Evolutionary conservation across 768 basidiomycete genomes (phyloP).

Genomic region (Termitomyces sp.): DNA sequence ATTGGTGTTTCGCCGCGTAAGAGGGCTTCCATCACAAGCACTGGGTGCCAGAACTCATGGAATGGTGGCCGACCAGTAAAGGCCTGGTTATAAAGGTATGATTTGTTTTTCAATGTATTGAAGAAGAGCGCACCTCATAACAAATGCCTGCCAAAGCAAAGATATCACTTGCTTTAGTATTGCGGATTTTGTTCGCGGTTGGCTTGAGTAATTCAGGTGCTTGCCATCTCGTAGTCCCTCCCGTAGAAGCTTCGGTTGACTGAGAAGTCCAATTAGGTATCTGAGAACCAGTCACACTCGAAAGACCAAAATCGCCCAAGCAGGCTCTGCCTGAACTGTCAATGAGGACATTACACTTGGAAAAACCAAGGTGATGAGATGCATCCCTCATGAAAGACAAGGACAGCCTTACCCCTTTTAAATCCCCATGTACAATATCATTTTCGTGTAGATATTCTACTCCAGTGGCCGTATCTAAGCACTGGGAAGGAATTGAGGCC

Average conservation of each 20-base stretch:
- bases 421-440: no score
- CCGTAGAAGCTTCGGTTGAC: constrained; percentile 5
- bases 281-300: no score
- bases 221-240: constrained; percentile 9
- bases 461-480: no score
- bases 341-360: no score
- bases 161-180: constrained; percentile 10
- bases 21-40: neutral
- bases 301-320: no score
- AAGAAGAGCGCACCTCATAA: constrained; percentile 8
- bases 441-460: no score
- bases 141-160: constrained; percentile 12
- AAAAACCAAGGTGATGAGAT: neutral
- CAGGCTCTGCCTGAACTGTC: no score
- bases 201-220: constrained; percentile 9
- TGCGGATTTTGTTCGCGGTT: neutral
- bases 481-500: neutral
- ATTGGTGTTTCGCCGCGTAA: neutral
- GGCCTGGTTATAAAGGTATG: neutral
- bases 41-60: neutral
- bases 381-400: neutral
- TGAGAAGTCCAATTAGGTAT: constrained; percentile 14
- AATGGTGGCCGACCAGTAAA: constrained; percentile 9
- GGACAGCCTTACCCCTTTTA: constrained; percentile 4
- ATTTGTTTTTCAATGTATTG: neutral